Evolutionary conservation across 108 stramenopile genomes (phyloP).

Genomic region (Nannochloropsis gaditana): DNA sequence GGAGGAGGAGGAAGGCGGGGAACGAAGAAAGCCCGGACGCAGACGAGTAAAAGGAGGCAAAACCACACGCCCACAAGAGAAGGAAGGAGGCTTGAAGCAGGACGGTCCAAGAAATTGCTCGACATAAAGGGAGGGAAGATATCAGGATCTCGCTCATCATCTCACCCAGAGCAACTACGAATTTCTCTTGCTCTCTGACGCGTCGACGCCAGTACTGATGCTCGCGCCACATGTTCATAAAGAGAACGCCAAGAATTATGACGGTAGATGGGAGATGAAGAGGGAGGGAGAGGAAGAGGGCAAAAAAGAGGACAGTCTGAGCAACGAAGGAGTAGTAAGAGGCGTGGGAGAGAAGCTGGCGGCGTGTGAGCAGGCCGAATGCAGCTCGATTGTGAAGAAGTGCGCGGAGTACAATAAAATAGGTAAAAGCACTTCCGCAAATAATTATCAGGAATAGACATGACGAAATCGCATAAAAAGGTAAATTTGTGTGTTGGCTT

Average conservation of each 20-base stretch:
- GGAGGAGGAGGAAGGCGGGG: conserved; percentile 5
- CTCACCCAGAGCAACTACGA: not conserved
- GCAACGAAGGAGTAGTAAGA: conserved; percentile 1
- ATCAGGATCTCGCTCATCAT: not conserved
- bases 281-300: not conserved
- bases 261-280: not conserved
- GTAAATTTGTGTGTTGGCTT: not conserved
- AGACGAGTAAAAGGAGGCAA: not conserved
- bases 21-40: not conserved
- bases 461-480: not conserved
- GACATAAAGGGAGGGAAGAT: conserved; percentile 4
- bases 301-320: conserved; percentile 1
- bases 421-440: not conserved
- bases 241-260: not conserved
- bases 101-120: not conserved
- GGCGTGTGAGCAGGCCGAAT: not conserved
- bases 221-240: not conserved
- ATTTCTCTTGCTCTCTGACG: not conserved
- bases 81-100: conserved; percentile 5
- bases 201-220: conserved; percentile 16
- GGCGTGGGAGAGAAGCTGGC: not conserved
- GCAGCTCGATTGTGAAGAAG: not conserved
- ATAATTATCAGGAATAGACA: not conserved
- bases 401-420: not conserved
- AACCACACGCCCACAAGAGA: not conserved